A percentile compares a stretch with the other conserved stretches of the same genome.
Conservation (phyloP, 352 stramenopile genomes). For the Phytophthora cryptogea region DNA sequence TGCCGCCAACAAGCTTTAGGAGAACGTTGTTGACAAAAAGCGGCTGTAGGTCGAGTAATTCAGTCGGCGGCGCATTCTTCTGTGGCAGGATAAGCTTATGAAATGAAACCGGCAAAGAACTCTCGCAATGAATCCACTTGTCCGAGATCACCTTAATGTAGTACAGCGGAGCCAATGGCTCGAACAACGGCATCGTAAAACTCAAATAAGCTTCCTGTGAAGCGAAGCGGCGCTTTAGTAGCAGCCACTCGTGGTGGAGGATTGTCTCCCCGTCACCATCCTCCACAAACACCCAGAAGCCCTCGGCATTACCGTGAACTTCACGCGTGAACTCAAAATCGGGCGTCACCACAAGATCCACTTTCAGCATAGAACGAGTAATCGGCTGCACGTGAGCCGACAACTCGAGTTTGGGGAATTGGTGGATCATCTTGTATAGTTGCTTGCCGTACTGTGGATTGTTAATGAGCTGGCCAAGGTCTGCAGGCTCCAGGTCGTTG, state of each 20-base stretch:
- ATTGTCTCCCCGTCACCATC: conserved; percentile 99
- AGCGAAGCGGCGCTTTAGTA: conserved; percentile 91
- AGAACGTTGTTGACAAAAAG: conserved; percentile 91
- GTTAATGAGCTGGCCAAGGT: conserved; percentile 97
- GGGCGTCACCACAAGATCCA: conserved; percentile 95
- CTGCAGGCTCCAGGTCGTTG: conserved; percentile 95
- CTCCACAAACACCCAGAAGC: conserved; percentile 99
- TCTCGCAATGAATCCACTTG: conserved; percentile 98
- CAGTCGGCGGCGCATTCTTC: conserved; percentile 97
- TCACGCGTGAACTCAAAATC: conserved; percentile 98
- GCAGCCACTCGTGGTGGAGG: conserved; percentile 97
- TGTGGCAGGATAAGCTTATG: conserved; percentile 98
- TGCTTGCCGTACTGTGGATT: conserved; percentile 98
- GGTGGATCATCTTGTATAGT: conserved; percentile 98
- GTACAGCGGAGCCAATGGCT: conserved; percentile 98
- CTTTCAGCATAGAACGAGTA: conserved; percentile 96
- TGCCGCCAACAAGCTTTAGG: conserved; percentile 66
- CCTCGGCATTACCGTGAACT: conserved; percentile 95
- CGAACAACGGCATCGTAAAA: conserved; percentile 98
- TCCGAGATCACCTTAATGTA: conserved; percentile 98
- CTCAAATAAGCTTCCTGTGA: conserved; percentile 83
- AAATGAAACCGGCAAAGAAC: conserved; percentile 97
- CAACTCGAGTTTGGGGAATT: conserved; percentile 98
- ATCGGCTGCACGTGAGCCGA: conserved; percentile 98
- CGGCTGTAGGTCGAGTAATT: conserved; percentile 98